Conservation (phyloP, 2,329 filamentous ascomycete species). For the Paracamarosporium sp. region DNA sequence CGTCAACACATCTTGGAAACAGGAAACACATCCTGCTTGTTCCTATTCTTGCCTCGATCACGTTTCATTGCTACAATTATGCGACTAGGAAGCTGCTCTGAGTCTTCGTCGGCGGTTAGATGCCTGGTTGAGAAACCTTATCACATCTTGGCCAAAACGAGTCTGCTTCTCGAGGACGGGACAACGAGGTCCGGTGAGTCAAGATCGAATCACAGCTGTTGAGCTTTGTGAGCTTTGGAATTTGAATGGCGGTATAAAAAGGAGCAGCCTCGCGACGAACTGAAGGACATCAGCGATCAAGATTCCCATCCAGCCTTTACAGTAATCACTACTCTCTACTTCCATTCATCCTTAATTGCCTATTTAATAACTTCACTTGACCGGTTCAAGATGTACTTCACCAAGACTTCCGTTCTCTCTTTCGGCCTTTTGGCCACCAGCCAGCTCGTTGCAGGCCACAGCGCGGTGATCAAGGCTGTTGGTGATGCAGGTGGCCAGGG, state of each 20-base stretch:
- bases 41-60: conserved; percentile 29
- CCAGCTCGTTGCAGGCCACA: conserved; percentile 66
- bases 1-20: conserved; percentile 24
- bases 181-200: conserved; percentile 13
- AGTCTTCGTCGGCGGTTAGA: conserved; percentile 20
- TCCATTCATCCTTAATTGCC: conserved; percentile 31
- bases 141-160: conserved; percentile 42
- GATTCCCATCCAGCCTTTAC: conserved; percentile 42
- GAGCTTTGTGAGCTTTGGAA: neutral
- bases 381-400: conserved; percentile 53
- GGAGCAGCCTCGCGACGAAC: conserved; percentile 18
- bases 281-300: conserved; percentile 41
- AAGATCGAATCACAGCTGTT: conserved; percentile 2
- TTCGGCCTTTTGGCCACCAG: conserved; percentile 61
- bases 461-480: conserved; percentile 64
- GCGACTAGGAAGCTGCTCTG: conserved; percentile 16
- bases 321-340: conserved; percentile 41
- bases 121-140: conserved; percentile 22
- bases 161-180: conserved; percentile 24
- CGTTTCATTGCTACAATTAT: conserved; percentile 28
- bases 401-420: conserved; percentile 45
- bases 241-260: conserved; percentile 35
- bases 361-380: conserved; percentile 32
- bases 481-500: conserved; percentile 64
- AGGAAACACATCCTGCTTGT: conserved; percentile 19